Percentiles rank a stretch among this genome's conserved stretches.
Evolutionary conservation across 257 asterid genomes (phyloP).

Genomic region (Ocimum tenuiflorum): DNA sequence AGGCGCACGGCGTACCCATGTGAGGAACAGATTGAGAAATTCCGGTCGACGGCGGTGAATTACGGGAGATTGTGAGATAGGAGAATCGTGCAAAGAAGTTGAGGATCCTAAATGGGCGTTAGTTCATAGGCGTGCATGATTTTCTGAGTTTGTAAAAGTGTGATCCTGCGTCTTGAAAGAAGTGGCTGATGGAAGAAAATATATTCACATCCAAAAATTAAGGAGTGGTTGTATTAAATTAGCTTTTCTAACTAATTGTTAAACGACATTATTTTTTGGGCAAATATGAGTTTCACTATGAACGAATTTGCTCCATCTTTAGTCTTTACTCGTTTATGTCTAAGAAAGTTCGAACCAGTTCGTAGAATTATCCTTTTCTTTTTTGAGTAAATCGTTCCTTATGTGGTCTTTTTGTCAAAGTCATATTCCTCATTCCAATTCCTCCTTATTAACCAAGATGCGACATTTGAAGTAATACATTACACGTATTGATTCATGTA

Average conservation of each 20-base stretch:
- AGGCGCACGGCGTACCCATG: constrained; percentile 48
- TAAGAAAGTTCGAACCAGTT: no score
- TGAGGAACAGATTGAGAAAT: background rate
- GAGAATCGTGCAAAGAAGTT: constrained; percentile 13
- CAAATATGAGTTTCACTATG: no score
- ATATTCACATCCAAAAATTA: background rate
- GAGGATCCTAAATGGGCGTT: constrained; percentile 30
- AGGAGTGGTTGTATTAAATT: constrained; percentile 7
- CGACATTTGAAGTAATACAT: no score
- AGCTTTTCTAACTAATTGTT: background rate
- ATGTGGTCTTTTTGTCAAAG: no score
- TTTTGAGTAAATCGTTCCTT: no score
- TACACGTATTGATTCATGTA: no score
- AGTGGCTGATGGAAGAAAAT: background rate
- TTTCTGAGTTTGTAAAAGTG: constrained; percentile 2
- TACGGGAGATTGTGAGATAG: constrained; percentile 27
- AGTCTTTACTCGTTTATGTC: no score
- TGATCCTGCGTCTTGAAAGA: constrained; percentile 8
- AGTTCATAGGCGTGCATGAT: constrained; percentile 20
- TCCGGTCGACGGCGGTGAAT: constrained; percentile 16
- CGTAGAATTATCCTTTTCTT: no score
- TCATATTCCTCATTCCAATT: no score
- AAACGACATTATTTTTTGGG: no score
- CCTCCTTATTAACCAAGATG: no score
- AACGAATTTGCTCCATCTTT: no score